Conservation (phyloP, 73 alveolate genomes). For the Tetrahymena malaccensis region DNA sequence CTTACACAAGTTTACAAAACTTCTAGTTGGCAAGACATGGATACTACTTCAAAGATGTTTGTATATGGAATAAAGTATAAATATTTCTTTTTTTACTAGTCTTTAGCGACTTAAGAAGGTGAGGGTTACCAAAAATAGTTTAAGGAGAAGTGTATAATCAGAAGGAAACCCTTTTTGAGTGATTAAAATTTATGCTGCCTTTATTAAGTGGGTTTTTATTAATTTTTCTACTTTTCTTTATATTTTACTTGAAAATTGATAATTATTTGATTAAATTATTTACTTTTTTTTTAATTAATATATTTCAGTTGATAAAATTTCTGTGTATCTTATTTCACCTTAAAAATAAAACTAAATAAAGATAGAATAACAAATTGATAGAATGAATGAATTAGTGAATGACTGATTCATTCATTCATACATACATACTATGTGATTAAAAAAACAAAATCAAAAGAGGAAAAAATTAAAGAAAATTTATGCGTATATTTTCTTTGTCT, state of each 20-base stretch:
- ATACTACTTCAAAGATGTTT: background rate
- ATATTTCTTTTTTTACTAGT: background rate
- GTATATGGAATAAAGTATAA: background rate
- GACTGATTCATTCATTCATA: background rate
- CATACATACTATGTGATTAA: background rate
- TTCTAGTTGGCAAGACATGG: background rate
- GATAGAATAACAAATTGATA: background rate
- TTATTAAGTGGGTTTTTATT: background rate
- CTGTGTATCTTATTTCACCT: background rate
- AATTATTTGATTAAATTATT: background rate
- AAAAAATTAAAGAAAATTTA: background rate
- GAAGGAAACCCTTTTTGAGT: background rate
- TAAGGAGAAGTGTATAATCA: background rate
- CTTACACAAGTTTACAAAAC: background rate
- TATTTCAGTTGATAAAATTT: background rate
- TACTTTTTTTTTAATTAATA: background rate
- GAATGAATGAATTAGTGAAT: background rate
- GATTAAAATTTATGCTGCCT: background rate
- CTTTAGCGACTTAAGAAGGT: background rate
- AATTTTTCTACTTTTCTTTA: background rate
- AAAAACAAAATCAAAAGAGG: background rate
- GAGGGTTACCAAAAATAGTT: background rate
- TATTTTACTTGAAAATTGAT: background rate
- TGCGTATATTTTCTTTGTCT: background rate
- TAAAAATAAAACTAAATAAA: background rate